Conservation (phyloP, 495 filamentous ascomycete genomes). For the Letharia lupina region DNA sequence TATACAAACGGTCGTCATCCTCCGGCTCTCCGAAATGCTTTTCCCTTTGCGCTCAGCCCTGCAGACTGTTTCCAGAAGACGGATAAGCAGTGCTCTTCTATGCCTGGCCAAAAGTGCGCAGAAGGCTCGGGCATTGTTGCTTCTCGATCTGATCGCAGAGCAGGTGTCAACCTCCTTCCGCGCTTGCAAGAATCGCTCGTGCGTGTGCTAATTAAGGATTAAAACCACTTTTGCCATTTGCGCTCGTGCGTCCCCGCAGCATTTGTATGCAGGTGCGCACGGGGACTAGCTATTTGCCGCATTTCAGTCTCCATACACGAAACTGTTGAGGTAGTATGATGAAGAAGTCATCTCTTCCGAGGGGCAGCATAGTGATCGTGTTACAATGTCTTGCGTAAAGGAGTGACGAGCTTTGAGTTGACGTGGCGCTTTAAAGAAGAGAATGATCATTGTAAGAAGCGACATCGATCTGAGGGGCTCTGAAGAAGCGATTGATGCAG, state of each 20-base stretch:
- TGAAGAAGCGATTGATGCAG: not conserved
- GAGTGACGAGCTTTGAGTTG: not conserved
- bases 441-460: not conserved
- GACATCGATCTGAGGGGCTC: not conserved
- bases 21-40: not conserved
- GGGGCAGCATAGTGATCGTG: not conserved
- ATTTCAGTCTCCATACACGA: too few relatives aligned
- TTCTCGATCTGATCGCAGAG: not conserved
- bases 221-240: not conserved
- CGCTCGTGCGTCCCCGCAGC: not conserved
- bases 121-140: not conserved
- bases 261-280: not conserved
- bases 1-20: too few relatives aligned
- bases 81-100: not conserved
- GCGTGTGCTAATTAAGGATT: not conserved
- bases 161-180: not conserved
- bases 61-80: not conserved
- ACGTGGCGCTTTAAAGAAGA: not conserved
- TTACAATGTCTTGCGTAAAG: not conserved
- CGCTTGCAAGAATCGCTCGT: not conserved
- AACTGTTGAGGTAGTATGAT: not conserved
- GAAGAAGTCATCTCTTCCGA: not conserved
- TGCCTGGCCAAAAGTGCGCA: not conserved
- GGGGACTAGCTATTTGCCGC: not conserved
- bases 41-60: not conserved